Evolutionary conservation across 257 asterid species (phyloP).

Genomic region (Linaria vulgaris): DNA sequence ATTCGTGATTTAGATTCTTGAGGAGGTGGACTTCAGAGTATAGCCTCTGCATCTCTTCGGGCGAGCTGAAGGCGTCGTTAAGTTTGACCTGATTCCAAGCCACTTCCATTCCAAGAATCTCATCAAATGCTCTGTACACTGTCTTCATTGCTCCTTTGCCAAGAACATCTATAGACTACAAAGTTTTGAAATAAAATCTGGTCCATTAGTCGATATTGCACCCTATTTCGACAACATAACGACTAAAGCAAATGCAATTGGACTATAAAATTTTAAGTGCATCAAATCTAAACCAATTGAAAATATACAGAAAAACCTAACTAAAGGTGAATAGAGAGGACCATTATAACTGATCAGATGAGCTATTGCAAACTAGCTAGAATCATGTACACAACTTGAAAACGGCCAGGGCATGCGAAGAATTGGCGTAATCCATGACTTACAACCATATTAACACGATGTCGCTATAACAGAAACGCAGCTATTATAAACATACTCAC

Average conservation of each 20-base stretch:
- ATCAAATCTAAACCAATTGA: not conserved
- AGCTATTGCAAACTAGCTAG: not conserved
- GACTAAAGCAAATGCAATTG: not conserved
- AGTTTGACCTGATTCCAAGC: constrained; percentile 88
- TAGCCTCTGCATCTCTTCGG: constrained; percentile 57
- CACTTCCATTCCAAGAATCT: constrained; percentile 64
- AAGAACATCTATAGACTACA: constrained; percentile 75
- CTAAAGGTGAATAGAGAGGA: not conserved
- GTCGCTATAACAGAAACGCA: too few relatives aligned
- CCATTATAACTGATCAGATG: not conserved
- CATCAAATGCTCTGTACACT: constrained; percentile 75
- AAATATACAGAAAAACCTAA: constrained; percentile 1
- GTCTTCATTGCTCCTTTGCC: constrained; percentile 84
- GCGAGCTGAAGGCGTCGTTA: constrained; percentile 43
- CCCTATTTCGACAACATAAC: not conserved
- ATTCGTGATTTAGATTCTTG: constrained; percentile 55
- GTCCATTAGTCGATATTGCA: not conserved
- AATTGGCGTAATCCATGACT: too few relatives aligned
- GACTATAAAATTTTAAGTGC: too few relatives aligned
- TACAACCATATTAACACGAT: too few relatives aligned
- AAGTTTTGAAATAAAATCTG: not conserved
- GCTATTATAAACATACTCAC: too few relatives aligned
- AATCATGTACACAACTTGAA: too few relatives aligned
- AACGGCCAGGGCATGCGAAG: too few relatives aligned
- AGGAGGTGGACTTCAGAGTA: constrained; percentile 83